Conservation (phyloP, 108 stramenopile species). For the Bacterosira constricta region DNA sequence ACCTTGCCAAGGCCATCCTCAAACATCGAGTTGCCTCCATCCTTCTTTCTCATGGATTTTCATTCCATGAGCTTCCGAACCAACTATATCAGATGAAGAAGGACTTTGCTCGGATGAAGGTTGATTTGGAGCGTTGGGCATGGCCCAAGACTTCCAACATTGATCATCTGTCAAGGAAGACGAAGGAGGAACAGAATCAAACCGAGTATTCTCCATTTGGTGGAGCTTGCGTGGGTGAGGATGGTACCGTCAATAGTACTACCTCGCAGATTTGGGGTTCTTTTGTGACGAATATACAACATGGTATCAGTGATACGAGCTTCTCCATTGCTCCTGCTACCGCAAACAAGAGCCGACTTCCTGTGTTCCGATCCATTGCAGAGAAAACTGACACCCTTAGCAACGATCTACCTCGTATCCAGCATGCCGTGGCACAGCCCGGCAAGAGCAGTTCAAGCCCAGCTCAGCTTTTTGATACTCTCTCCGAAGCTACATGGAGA, state of each 20-base stretch:
- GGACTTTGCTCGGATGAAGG: slow-evolving; percentile 8
- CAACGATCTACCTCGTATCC: slow-evolving; percentile 11
- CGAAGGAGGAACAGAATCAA: slow-evolving; percentile 21
- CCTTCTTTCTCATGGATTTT: not conserved
- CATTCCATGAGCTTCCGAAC: slow-evolving; percentile 1
- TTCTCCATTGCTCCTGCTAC: not conserved
- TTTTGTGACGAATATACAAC: slow-evolving; percentile 20
- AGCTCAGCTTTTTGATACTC: not conserved
- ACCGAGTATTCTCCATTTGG: slow-evolving; percentile 25
- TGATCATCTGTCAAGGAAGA: slow-evolving; percentile 29
- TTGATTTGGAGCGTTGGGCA: slow-evolving; percentile 4
- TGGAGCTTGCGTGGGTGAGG: too few species aligned
- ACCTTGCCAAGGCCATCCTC: not conserved
- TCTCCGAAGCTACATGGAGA: slow-evolving; percentile 19
- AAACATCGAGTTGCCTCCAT: not conserved
- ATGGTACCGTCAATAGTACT: not conserved
- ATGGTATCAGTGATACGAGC: not conserved
- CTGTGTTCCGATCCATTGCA: slow-evolving; percentile 7
- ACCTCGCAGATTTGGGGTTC: slow-evolving; percentile 35
- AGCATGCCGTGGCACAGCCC: not conserved
- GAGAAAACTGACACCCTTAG: not conserved
- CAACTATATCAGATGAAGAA: not conserved
- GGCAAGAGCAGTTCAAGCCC: too few species aligned
- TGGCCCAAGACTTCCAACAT: slow-evolving; percentile 33
- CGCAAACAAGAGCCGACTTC: slow-evolving; percentile 13